Evolutionary conservation across 331 rosid species (phyloP), one percentile per base, ranked within the genome.

Genomic region (Pyracantha coccinea): DNA sequence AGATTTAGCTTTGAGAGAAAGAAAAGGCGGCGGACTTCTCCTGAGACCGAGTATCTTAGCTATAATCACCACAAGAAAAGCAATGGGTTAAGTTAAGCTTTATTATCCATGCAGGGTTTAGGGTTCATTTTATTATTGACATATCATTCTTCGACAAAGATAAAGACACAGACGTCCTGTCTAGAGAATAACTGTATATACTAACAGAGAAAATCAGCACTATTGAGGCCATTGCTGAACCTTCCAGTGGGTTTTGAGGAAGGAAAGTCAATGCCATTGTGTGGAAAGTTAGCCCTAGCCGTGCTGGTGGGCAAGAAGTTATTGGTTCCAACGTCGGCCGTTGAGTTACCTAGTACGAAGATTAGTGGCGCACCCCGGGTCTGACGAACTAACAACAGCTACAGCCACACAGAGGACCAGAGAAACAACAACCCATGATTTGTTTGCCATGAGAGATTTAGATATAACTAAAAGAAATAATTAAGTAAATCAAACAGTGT

Each of bases 191-290:
- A 41, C 47, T 41, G 14, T 41, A 5, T 28, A 27, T 20, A 71
- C 80, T 25, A 31, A 81, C 78, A 78, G 4, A 81, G 61, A 58
- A 81, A 66, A 76, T 81, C 75, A 76, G 78, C 78, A 71, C 67
- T 66, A 41, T 72, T 76, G 17, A 76, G 70, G 47, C 81, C 85
- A 81, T 72, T 81, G 44, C 81, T 81, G 66, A 81, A 81, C 77
- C 78, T 76, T 76, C 85, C 78, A 6, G 78, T 76, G 54, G 85
- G 41, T 31, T 9, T 72, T 12, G 75, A 58, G 33, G 4, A 2
- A 15, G 78, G 81, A 59, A 76, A 77, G 71, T 81, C 85, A 7
- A 76, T 27, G 59, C 75, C 81, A 50, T 72, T 76, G 67, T 21
- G 65, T 47, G 85, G 81, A 50, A 81, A 81, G 74, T 76, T 17